Evolutionary conservation across 345 rosid genomes (phyloP).

Genomic region (Zanthoxylum bungeanum): DNA sequence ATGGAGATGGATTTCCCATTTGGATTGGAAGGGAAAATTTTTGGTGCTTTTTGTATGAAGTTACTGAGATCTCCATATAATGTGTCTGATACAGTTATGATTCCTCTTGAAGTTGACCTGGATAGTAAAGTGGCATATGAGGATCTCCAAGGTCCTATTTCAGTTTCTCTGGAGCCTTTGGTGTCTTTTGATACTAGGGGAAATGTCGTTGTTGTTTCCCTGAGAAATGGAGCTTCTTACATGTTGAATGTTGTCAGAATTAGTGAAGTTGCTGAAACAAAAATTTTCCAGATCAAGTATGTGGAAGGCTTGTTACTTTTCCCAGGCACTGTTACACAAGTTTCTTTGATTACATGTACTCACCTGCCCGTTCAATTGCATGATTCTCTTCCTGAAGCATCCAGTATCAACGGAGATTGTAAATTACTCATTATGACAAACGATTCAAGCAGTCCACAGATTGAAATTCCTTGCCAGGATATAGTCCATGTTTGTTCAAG

Average conservation of each 20-base stretch:
- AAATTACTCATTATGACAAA: slow-evolving; percentile 50
- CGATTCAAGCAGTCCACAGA: slow-evolving; percentile 48
- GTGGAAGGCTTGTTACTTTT: slow-evolving; percentile 57
- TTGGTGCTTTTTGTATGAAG: slow-evolving; percentile 54
- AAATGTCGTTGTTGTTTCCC: slow-evolving; percentile 40
- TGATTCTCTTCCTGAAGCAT: slow-evolving; percentile 28
- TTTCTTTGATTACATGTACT: slow-evolving; percentile 45
- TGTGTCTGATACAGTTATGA: slow-evolving; percentile 38
- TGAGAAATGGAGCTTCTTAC: slow-evolving; percentile 43
- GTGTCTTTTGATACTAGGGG: slow-evolving; percentile 31
- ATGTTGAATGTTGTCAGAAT: slow-evolving; percentile 39
- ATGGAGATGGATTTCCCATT: slow-evolving; percentile 52
- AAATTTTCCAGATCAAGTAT: slow-evolving; percentile 48
- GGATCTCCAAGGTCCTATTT: slow-evolving; percentile 26
- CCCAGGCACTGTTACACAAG: slow-evolving; percentile 50
- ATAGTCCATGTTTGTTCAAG: slow-evolving; percentile 36
- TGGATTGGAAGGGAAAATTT: slow-evolving; percentile 40
- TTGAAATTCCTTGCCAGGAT: slow-evolving; percentile 52
- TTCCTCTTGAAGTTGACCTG: slow-evolving; percentile 56
- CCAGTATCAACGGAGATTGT: slow-evolving; percentile 30
- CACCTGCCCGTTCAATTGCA: slow-evolving; percentile 22
- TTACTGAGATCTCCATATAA: slow-evolving; percentile 45
- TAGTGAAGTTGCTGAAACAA: slow-evolving; percentile 35
- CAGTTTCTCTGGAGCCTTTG: slow-evolving; percentile 42
- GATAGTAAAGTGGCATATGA: slow-evolving; percentile 23